Percentiles rank a stretch among this genome's conserved stretches.
phyloP scores from a whole-genome alignment of 305 asterid genomes.

The Stenogyne calaminthoides region DNA sequence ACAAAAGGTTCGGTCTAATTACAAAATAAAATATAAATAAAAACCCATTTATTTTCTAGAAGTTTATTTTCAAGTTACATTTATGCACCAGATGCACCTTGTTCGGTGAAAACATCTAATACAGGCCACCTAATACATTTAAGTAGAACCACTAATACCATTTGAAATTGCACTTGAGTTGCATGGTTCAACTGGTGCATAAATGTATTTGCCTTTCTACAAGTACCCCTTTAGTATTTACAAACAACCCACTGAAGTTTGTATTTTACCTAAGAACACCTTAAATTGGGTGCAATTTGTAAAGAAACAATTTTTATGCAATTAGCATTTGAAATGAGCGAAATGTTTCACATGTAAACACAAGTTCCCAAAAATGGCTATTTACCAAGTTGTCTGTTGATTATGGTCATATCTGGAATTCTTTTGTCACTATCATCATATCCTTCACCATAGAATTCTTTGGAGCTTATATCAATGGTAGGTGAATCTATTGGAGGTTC shows the following conservation, averaged over 20 bases:
- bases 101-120: neutral
- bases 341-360: neutral
- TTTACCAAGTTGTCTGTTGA: constrained; percentile 86
- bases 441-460: constrained; percentile 88
- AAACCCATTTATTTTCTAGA: no score
- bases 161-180: neutral
- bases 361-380: neutral
- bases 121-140: neutral
- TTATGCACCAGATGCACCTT: neutral
- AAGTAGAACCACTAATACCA: neutral
- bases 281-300: neutral
- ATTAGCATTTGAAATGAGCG: neutral
- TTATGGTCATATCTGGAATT: constrained; percentile 90
- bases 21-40: neutral
- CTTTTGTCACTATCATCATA: constrained; percentile 91
- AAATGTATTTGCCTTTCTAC: no score
- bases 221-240: neutral
- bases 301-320: neutral
- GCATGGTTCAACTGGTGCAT: no score
- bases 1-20: neutral
- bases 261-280: neutral
- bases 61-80: neutral
- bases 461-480: constrained; percentile 77
- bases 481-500: constrained; percentile 62
- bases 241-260: neutral